A percentile compares a stretch with the other conserved stretches of the same genome.
These are phyloP conservation scores for Clavulina sp. DNA, from an alignment of 768 basidiomycete species.

Conservation along the genomic window DNA sequence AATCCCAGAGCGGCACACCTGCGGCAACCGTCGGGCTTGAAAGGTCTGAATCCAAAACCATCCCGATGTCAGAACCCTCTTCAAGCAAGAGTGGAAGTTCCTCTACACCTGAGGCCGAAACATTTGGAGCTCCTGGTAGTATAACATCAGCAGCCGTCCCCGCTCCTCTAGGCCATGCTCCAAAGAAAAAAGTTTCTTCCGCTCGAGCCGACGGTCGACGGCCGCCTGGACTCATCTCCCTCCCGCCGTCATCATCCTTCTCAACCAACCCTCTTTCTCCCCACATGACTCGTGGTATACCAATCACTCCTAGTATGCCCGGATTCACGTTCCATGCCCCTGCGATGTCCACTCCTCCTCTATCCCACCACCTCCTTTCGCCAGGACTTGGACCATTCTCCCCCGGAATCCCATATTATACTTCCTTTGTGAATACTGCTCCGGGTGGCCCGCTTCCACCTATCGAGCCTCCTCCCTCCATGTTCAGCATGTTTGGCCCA, in stretches of 20 bases:
- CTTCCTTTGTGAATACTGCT: neutral
- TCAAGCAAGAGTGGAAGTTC: too few relatives aligned
- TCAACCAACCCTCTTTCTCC: conserved; percentile 5
- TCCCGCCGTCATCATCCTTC: conserved; percentile 6
- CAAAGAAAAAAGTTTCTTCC: too few relatives aligned
- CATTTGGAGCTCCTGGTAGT: too few relatives aligned
- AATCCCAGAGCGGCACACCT: too few relatives aligned
- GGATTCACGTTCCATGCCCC: conserved; percentile 26
- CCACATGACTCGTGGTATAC: conserved; percentile 17
- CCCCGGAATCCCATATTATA: conserved; percentile 12
- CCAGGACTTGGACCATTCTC: conserved; percentile 23
- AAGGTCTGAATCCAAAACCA: too few relatives aligned
- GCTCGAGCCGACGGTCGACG: too few relatives aligned
- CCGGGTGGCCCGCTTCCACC: neutral
- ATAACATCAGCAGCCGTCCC: neutral
- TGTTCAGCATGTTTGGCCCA: too few relatives aligned
- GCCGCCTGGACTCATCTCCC: conserved; percentile 7
- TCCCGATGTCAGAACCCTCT: too few relatives aligned
- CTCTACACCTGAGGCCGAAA: too few relatives aligned
- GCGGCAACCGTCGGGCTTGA: too few relatives aligned
- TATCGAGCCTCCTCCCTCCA: too few relatives aligned
- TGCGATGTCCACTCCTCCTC: conserved; percentile 20
- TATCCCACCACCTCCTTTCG: conserved; percentile 22
- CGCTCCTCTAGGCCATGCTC: neutral
- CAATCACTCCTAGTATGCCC: conserved; percentile 30